These are phyloP conservation scores for Backusella morwellensis DNA, from an alignment of 192 early-diverging fungal species.

Conservation along the genomic window DNA sequence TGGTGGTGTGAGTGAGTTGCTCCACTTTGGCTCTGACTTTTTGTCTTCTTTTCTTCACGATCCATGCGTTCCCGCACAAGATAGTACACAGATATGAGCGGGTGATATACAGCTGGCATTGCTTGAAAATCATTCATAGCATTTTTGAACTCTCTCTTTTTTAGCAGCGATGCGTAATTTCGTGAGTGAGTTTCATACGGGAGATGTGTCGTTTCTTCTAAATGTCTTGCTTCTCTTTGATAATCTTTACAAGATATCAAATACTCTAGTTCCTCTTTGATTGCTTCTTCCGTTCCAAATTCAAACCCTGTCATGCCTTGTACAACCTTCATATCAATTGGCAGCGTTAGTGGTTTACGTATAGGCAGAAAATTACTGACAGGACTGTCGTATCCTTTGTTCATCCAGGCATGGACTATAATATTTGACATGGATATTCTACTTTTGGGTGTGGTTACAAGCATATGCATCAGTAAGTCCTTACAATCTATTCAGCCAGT, in stretches of 20 bases:
- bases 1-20: background rate
- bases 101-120: conserved; percentile 44
- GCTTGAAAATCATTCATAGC: conserved; percentile 25
- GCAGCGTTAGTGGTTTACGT: conserved; percentile 48
- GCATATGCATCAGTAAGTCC: conserved; percentile 64
- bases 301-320: conserved; percentile 75
- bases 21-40: background rate
- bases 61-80: conserved; percentile 71
- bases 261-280: conserved; percentile 48
- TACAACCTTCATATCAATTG: conserved; percentile 59
- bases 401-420: conserved; percentile 68
- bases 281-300: conserved; percentile 62
- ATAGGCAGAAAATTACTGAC: conserved; percentile 65
- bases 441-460: conserved; percentile 64
- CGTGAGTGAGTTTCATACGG: background rate
- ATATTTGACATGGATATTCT: conserved; percentile 73
- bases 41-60: conserved; percentile 17
- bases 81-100: conserved; percentile 82
- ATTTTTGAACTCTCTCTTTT: background rate
- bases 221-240: conserved; percentile 18
- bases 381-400: conserved; percentile 59
- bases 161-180: background rate
- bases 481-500: conserved; percentile 38
- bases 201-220: background rate
- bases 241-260: conserved; percentile 49